Percentiles rank a stretch among this genome's conserved stretches.
Evolutionary conservation across 495 filamentous ascomycete species (phyloP).

Genomic region (Penicillium robsamsonii): DNA sequence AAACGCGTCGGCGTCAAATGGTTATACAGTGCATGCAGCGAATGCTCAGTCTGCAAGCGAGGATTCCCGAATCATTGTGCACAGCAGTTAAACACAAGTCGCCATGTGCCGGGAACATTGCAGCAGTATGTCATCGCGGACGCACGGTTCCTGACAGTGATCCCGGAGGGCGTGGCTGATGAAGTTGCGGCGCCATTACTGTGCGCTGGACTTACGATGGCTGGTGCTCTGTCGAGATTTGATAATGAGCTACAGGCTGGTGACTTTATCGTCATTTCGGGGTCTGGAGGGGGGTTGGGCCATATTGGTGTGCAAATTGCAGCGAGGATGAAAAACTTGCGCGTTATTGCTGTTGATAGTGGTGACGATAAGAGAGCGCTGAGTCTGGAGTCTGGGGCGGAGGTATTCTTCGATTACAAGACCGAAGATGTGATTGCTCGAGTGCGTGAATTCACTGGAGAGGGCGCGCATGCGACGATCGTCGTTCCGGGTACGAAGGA

Average conservation of each 20-base stretch:
- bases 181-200: slow-evolving; percentile 36
- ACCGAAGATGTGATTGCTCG: slow-evolving; percentile 27
- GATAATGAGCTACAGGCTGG: slow-evolving; percentile 24
- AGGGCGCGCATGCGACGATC: slow-evolving; percentile 35
- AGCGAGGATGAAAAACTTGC: slow-evolving; percentile 24
- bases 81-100: slow-evolving; percentile 36
- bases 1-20: slow-evolving; percentile 41
- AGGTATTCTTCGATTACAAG: slow-evolving; percentile 32
- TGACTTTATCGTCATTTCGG: slow-evolving; percentile 35
- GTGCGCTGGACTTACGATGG: slow-evolving; percentile 37
- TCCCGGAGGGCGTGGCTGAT: slow-evolving; percentile 28
- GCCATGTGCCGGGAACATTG: slow-evolving; percentile 37
- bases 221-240: slow-evolving; percentile 25
- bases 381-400: slow-evolving; percentile 31
- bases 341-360: slow-evolving; percentile 36
- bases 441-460: slow-evolving; percentile 29
- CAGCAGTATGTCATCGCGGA: slow-evolving; percentile 38
- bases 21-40: slow-evolving; percentile 35
- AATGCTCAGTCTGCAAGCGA: slow-evolving; percentile 37
- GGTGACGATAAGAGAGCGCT: slow-evolving; percentile 31
- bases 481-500: slow-evolving; percentile 29
- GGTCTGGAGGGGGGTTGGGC: slow-evolving; percentile 37
- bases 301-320: slow-evolving; percentile 40
- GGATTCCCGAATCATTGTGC: slow-evolving; percentile 31
- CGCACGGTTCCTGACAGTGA: slow-evolving; percentile 27